Evolutionary conservation across 352 stramenopile species (phyloP).

Genomic region (Pythium vanterpoolii): DNA sequence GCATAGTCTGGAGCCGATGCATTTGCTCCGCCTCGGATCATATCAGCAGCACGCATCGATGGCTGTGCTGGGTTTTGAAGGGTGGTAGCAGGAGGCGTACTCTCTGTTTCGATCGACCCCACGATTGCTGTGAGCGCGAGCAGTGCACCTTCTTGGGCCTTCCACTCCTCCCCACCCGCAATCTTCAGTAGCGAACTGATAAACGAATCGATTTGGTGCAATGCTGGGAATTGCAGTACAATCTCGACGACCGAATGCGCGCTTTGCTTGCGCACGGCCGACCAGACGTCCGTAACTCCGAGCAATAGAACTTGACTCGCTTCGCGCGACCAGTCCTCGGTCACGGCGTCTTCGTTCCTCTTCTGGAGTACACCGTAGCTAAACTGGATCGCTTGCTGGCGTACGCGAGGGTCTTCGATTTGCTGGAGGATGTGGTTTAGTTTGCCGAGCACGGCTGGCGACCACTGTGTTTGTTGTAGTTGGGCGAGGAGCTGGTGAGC

Average conservation of each 20-base stretch:
- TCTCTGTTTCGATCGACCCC: constrained; percentile 26
- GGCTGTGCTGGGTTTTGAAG: not conserved
- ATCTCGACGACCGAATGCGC: constrained; percentile 24
- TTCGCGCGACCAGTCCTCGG: not conserved
- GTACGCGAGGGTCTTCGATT: constrained; percentile 38
- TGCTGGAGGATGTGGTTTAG: constrained; percentile 23
- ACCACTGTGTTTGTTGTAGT: not conserved
- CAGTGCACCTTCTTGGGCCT: constrained; percentile 46
- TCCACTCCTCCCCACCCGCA: constrained; percentile 31
- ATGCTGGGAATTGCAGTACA: constrained; percentile 26
- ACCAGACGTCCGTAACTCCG: constrained; percentile 66
- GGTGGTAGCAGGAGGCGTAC: not conserved
- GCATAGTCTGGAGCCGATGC: not conserved
- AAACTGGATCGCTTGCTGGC: constrained; percentile 35
- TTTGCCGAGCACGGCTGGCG: not conserved
- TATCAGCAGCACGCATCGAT: not conserved
- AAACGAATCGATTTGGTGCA: constrained; percentile 35
- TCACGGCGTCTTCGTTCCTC: not conserved
- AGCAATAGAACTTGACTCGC: constrained; percentile 36
- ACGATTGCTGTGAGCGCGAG: constrained; percentile 36
- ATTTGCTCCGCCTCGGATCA: not conserved
- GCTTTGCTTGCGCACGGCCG: constrained; percentile 55
- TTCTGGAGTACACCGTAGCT: constrained; percentile 26
- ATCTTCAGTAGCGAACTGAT: constrained; percentile 42
- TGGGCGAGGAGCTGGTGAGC: not conserved